Conservation (phyloP, 2,329 filamentous ascomycete genomes). For the Penicillium sp. region DNA sequence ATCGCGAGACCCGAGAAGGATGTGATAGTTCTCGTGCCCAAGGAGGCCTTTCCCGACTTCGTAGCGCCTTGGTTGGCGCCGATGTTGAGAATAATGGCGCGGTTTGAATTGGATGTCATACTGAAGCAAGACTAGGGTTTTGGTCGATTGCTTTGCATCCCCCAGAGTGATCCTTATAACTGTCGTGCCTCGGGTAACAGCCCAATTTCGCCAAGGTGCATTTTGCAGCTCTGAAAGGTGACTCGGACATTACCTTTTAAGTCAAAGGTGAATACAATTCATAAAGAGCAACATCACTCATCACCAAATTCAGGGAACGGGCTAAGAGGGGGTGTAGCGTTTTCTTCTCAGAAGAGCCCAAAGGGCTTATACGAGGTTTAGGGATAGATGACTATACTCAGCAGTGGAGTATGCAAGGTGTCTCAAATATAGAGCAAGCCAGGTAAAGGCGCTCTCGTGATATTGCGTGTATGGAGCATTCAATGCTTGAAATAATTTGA, state of each 20-base stretch:
- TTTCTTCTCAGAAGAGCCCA: too few relatives aligned
- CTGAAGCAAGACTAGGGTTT: background rate
- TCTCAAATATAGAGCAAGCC: background rate
- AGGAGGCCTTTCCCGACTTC: conserved; percentile 11
- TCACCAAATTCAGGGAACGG: too few relatives aligned
- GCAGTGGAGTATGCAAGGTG: background rate
- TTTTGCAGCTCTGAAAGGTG: background rate
- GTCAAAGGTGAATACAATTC: too few relatives aligned
- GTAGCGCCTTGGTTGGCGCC: conserved; percentile 16
- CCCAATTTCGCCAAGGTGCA: background rate
- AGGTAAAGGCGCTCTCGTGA: background rate
- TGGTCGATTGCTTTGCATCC: background rate
- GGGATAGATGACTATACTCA: background rate
- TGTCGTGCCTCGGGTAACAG: background rate
- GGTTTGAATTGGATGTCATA: background rate
- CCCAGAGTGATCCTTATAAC: background rate
- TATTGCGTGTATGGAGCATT: background rate
- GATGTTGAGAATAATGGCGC: conserved; percentile 11
- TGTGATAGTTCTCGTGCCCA: conserved; percentile 3
- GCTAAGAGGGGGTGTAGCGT: too few relatives aligned
- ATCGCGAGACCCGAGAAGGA: conserved; percentile 16
- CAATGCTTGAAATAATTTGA: background rate
- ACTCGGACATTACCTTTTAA: background rate
- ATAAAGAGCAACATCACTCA: too few relatives aligned
- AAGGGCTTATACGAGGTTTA: too few relatives aligned